Evolutionary conservation across 148 eudicot species (phyloP), one percentile per base, ranked within the genome.

Genomic region (Fagopyrum homotropicum): DNA sequence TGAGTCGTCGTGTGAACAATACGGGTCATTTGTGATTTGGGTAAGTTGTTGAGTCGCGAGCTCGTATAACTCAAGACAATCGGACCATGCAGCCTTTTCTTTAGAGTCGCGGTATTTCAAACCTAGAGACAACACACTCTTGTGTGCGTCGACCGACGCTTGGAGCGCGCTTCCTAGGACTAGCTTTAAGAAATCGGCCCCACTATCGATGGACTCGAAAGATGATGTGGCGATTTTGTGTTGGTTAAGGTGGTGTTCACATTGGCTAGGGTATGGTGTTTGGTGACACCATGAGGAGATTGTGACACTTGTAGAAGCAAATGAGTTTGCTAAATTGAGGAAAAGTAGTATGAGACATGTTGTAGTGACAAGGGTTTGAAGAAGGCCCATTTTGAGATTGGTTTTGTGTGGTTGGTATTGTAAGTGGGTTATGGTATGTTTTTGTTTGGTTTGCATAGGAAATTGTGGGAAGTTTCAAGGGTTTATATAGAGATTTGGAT

Each of bases 41-140:
- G 85, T 93, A 52, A 93, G 79, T 26, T 75, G 78, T 1, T 57
- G 78, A 1, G 88, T 69, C 17, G 94, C 86, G 45, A 79, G 75
- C 57, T 89, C 88, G 30, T 89, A 88, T 16, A 91, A 78, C 79
- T 91, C 85, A n/a, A 88, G 57, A 66, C 98, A 93, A 46, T 91
- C 97, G 4, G 48, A 73, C 90, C 84, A 88, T 7, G 92, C 97
- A 4, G 89, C 90, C 75, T 82, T 86, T 60, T 91, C 92, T 2
- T 16, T 76, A 12, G 66, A 54, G 45, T 83, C 70, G 9, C 79
- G 82, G 19, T 86, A 81, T 51, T 74, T 85, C 0, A 73, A 7
- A 56, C 89, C 88, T 15, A 86, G 82, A 2, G 66, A 46, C 51
- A 69, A 10, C 4, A 84, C 80, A 50, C 61, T 61, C 43, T 16